A percentile compares a stretch with the other conserved stretches of the same genome.
These are phyloP conservation scores for Penicillium waksmanii DNA, from an alignment of 495 filamentous ascomycete species.

Conservation along the genomic window DNA sequence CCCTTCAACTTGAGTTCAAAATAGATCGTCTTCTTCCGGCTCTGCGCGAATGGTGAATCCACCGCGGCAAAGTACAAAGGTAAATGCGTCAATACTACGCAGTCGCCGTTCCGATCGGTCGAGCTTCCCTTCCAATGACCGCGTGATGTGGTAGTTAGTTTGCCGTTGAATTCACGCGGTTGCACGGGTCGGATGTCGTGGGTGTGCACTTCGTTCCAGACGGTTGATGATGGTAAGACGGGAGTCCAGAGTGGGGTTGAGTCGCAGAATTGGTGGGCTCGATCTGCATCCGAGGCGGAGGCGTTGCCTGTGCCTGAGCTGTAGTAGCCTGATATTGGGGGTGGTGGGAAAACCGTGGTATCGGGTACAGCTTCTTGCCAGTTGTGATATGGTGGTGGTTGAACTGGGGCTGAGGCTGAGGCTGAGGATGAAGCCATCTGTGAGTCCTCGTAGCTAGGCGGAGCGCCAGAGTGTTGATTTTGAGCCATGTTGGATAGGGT, in stretches of 20 bases:
- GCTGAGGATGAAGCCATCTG: not conserved
- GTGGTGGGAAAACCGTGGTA: conserved; percentile 78
- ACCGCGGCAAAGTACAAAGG: conserved; percentile 73
- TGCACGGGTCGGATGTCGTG: conserved; percentile 50
- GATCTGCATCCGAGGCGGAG: conserved; percentile 65
- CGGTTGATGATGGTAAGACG: conserved; percentile 42
- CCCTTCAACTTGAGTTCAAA: conserved; percentile 71
- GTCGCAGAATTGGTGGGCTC: conserved; percentile 72
- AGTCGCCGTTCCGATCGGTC: conserved; percentile 42
- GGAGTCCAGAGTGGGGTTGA: conserved; percentile 66
- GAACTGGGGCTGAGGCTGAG: not conserved
- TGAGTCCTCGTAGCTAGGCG: conserved; percentile 39
- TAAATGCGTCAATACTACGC: conserved; percentile 62
- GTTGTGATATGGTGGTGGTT: conserved; percentile 71
- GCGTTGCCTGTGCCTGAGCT: conserved; percentile 76
- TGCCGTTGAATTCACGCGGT: conserved; percentile 52
- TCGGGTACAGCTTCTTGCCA: conserved; percentile 81
- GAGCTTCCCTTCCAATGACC: conserved; percentile 54
- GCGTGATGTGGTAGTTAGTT: conserved; percentile 30
- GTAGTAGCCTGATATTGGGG: conserved; percentile 70
- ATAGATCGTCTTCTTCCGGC: conserved; percentile 66
- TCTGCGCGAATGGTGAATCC: conserved; percentile 67
- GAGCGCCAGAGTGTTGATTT: conserved; percentile 20
- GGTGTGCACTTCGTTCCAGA: conserved; percentile 43
- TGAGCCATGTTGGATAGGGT: not conserved